Evolutionary conservation across 805 yeast species (phyloP).

Genomic region (Sugiyamaella boreocaroliniensis): DNA sequence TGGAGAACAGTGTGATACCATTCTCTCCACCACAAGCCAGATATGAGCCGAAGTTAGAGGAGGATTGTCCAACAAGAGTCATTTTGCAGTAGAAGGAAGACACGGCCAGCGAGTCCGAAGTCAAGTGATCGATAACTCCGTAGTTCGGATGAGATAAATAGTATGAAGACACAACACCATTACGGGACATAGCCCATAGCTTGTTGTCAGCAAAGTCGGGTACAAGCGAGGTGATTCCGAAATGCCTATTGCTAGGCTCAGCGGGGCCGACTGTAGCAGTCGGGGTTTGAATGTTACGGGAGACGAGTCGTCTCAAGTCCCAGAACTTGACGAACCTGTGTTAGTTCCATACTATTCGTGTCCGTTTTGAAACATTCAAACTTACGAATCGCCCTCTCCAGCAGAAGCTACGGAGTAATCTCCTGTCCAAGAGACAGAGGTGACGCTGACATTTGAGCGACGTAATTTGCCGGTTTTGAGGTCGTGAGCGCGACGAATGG

Average conservation of each 20-base stretch:
- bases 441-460: slow-evolving; percentile 14
- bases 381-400: slow-evolving; percentile 11
- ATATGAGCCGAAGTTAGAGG: slow-evolving; percentile 11
- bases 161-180: slow-evolving; percentile 16
- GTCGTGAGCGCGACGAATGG: slow-evolving; percentile 9
- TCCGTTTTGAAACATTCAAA: no score
- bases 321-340: slow-evolving; percentile 19
- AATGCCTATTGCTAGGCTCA: background rate
- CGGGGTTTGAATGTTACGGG: slow-evolving; percentile 1
- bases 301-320: slow-evolving; percentile 23
- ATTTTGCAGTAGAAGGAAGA: slow-evolving; percentile 16
- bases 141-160: background rate
- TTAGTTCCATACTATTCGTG: no score
- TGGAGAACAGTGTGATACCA: slow-evolving; percentile 12
- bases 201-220: slow-evolving; percentile 13
- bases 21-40: slow-evolving; percentile 19
- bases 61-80: slow-evolving; percentile 12
- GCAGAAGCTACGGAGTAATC: slow-evolving; percentile 18
- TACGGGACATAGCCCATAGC: slow-evolving; percentile 21
- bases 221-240: slow-evolving; percentile 18
- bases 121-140: slow-evolving; percentile 5
- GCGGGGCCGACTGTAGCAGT: slow-evolving; percentile 1
- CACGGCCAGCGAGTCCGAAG: slow-evolving; percentile 12
- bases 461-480: slow-evolving; percentile 5
- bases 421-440: slow-evolving; percentile 22